phyloP scores from a whole-genome alignment of 441 rosid species.

The Rhodomyrtus psidioides region DNA sequence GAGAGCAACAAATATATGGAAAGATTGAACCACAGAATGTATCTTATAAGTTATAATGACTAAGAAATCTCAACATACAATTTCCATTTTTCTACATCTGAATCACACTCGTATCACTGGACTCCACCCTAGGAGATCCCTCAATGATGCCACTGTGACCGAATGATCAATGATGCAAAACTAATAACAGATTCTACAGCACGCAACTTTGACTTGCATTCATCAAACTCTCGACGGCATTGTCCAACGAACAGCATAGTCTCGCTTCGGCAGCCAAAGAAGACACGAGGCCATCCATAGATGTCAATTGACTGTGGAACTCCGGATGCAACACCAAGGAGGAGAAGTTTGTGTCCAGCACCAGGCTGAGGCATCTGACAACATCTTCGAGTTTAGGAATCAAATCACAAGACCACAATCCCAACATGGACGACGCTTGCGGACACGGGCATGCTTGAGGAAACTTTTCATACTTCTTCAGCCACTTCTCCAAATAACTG shows the following conservation, averaged over 20 bases:
- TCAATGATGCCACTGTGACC: not conserved
- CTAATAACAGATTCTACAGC: not conserved
- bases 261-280: slow-evolving; percentile 58
- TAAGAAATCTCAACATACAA: not conserved
- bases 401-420: slow-evolving; percentile 62
- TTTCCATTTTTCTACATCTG: not conserved
- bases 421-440: slow-evolving; percentile 39
- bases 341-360: slow-evolving; percentile 69
- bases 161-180: not conserved
- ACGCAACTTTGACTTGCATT: slow-evolving; percentile 24
- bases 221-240: slow-evolving; percentile 37
- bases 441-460: slow-evolving; percentile 80
- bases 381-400: slow-evolving; percentile 71
- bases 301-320: slow-evolving; percentile 65
- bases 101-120: not conserved
- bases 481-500: slow-evolving; percentile 70
- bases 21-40: not conserved
- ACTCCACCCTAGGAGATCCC: not conserved
- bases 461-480: slow-evolving; percentile 72
- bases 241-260: slow-evolving; percentile 34
- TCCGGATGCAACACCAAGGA: slow-evolving; percentile 53
- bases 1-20: not conserved
- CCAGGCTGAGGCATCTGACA: slow-evolving; percentile 44
- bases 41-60: not conserved
- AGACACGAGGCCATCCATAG: slow-evolving; percentile 30